Evolutionary conservation across 768 basidiomycete genomes (phyloP).

Genomic region (Kwoniella mangroviensis): DNA sequence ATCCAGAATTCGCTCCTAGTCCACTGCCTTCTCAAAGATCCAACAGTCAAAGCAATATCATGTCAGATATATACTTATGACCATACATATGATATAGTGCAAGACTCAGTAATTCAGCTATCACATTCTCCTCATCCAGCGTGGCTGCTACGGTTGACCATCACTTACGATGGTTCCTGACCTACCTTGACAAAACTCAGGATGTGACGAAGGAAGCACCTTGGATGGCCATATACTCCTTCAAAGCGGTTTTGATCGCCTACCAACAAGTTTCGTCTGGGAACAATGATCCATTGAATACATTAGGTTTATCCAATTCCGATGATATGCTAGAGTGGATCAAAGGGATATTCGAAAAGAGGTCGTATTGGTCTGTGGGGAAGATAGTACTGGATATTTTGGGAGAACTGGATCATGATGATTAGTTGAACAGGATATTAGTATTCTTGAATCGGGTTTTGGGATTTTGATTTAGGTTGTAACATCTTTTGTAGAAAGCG

Average conservation of each 20-base stretch:
- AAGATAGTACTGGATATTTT: constrained; percentile 28
- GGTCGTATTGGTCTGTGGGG: constrained; percentile 29
- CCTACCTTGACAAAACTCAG: constrained; percentile 28
- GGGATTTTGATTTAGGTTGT: too few species aligned
- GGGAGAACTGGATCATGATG: constrained; percentile 16
- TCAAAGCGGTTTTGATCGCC: constrained; percentile 40
- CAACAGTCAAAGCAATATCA: not conserved
- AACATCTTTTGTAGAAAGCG: too few species aligned
- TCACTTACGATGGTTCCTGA: constrained; percentile 39
- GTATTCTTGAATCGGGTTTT: too few species aligned
- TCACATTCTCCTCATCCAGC: constrained; percentile 21
- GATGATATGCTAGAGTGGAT: constrained; percentile 30
- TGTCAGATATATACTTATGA: too few species aligned
- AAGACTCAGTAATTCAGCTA: constrained; percentile 10
- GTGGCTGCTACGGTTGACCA: constrained; percentile 22
- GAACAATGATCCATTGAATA: not conserved
- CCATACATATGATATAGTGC: not conserved
- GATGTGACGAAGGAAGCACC: constrained; percentile 31
- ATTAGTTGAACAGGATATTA: not conserved
- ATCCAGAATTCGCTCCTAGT: constrained; percentile 21
- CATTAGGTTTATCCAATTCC: constrained; percentile 6
- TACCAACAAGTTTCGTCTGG: constrained; percentile 28
- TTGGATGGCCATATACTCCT: constrained; percentile 40
- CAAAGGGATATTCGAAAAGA: constrained; percentile 19
- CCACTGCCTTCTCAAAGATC: not conserved